Evolutionary conservation across 768 basidiomycete genomes (phyloP), one percentile per base, ranked within the genome.

Genomic region (Atractiella rhizophila): DNA sequence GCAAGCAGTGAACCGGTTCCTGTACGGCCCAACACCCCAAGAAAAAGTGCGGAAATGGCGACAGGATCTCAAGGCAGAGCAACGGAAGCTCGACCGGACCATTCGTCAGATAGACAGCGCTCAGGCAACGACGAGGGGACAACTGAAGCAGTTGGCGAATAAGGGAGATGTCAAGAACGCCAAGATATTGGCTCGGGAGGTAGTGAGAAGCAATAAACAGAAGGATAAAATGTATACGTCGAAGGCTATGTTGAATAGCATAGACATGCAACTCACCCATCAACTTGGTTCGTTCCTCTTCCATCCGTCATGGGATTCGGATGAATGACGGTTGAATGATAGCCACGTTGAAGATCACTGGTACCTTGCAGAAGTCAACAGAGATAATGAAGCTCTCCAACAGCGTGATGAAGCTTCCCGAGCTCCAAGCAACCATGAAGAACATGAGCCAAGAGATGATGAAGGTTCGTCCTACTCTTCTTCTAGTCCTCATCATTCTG

Each of bases 381-480:
- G 86, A 96, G 58, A 94, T 96, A 46, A 96, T 98, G 86, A 96
- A 78, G 61, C 66, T 86, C 30, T 86, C 85, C n/a, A 96, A 88
- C 61, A 63, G 75, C 21, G 67, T 96, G 35, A 64, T 96, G 49
- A 85, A 74, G 53, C 66, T 98, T 13, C 91, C 91, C 15, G 83
- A 96, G 57, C 71, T 96, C 35, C 77, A 75, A 59, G 74, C 72
- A 47, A 69, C 71, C 1, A 98, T 98, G 91, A 70, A 83, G 27
- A 78, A 91, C 54, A 86, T 98, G 83, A 82, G 77, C 51, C 82
- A 86, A 76, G 91, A 98, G 60, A 94, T 96, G 91, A 96, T 80
- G 47, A 96, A 96, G 70, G 88, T 76, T 49, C 29, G 64, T 40
- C 33, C 4, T 30, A 11, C 30, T 24, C 15, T 44, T 33, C 16